Base-by-base conservation (phyloP, 169 alveolate genomes). In the Plasmodium knowlesi region DNA sequence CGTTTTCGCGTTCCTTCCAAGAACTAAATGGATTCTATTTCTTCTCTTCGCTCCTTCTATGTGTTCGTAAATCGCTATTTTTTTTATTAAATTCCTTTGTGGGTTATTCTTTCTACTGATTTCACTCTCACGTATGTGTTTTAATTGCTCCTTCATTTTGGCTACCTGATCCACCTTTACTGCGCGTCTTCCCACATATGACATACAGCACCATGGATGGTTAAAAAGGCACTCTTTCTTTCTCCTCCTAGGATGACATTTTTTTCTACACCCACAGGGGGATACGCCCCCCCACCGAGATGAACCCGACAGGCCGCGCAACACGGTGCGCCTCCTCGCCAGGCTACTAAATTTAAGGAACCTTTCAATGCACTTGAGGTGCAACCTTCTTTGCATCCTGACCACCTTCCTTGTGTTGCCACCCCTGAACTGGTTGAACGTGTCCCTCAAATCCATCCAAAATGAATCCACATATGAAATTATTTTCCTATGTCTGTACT, bases 41-140 rank as follows among this genome's bases (percentile, higher is more conserved):
- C 46, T 74, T 39, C 96, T 41, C 46, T 82, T 34, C 67, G 3
- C 89, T 2, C 96, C 96, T 16, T 82, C 70, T 14, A 95, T 82
- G 4, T 70, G 91, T 83, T 91, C 96, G 43, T 80, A 85, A 5
- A 95, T 50, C 3, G 94, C 94, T 25, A 95, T 80, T 16, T 94
- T 39, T 46, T 84, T 85, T 39, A 95, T 93, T 79, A n/a, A 61
- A 25, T 8, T 46, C 14, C 28, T 67, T 57, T n/a, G 28, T 34
- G 34, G 61, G 37, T 39, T 12, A 19, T 16, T 82, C 74, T 43
- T 70, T 84, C 25, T 9, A 30, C 50, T 19, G 3, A 0, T 0
- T 9, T 67, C 3, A n/a, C 30, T 67, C 1, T 25, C 16, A 25
- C 1, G 37, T 22, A 67, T 16, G 14, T 67, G 6, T 67, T 67